Percentiles rank a stretch among this genome's conserved stretches.
Evolutionary conservation across 2,329 filamentous ascomycete genomes (phyloP).

Genomic region (Alternaria dauci): DNA sequence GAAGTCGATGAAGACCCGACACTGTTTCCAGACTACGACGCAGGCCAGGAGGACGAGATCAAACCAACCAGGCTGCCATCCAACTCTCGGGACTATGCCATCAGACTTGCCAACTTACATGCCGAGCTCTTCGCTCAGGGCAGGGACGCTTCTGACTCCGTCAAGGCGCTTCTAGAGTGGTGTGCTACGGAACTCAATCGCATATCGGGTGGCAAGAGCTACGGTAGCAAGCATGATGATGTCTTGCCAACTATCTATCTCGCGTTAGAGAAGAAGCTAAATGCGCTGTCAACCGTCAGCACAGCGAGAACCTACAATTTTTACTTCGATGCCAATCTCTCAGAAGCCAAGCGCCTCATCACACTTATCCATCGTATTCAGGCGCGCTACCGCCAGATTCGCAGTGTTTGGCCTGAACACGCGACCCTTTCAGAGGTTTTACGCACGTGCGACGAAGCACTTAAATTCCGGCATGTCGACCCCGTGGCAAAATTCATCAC

Average conservation of each 20-base stretch:
- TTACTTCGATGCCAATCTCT: slow-evolving; percentile 81
- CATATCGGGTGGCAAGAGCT: slow-evolving; percentile 34
- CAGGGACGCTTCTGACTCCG: slow-evolving; percentile 27
- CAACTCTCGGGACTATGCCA: slow-evolving; percentile 44
- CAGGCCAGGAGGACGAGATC: slow-evolving; percentile 54
- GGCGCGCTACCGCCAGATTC: slow-evolving; percentile 74
- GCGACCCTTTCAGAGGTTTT: slow-evolving; percentile 83
- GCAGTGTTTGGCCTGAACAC: slow-evolving; percentile 72
- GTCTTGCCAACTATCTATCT: slow-evolving; percentile 74
- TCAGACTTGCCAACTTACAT: slow-evolving; percentile 47
- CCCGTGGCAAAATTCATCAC: slow-evolving; percentile 87
- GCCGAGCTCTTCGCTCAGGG: slow-evolving; percentile 40
- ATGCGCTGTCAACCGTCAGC: slow-evolving; percentile 48
- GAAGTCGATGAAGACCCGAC: slow-evolving; percentile 78
- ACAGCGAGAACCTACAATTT: slow-evolving; percentile 74
- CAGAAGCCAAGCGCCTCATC: slow-evolving; percentile 78
- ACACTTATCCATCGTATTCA: slow-evolving; percentile 73
- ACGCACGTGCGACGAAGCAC: slow-evolving; percentile 74
- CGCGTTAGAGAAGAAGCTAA: slow-evolving; percentile 68
- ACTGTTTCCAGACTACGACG: slow-evolving; percentile 81
- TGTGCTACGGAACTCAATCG: slow-evolving; percentile 39
- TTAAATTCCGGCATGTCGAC: slow-evolving; percentile 79
- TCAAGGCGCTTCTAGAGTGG: slow-evolving; percentile 45
- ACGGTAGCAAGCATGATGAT: slow-evolving; percentile 49
- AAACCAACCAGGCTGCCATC: slow-evolving; percentile 11